Conservation (phyloP, 2,329 filamentous ascomycete genomes). For the Lasiodiplodia sp. region DNA sequence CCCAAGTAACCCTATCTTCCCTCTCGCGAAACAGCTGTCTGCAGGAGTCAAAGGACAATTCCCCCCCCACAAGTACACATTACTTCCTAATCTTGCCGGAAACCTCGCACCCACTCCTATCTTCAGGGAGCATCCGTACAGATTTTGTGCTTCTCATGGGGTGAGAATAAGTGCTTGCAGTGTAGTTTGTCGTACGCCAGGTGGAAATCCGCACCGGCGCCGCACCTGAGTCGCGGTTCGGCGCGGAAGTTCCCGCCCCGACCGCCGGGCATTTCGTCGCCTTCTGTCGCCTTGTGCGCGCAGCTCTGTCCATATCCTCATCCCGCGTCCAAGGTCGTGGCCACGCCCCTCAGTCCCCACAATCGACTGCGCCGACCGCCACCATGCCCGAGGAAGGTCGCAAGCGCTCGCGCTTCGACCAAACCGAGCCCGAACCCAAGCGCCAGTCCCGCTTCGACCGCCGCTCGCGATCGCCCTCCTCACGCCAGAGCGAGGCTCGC, state of each 20-base stretch:
- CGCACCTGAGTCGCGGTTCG: neutral
- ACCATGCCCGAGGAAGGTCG: constrained; percentile 80
- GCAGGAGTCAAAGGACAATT: neutral
- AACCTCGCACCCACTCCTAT: neutral
- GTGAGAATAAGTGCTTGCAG: neutral
- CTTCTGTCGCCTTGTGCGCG: constrained; percentile 14
- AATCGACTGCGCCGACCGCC: constrained; percentile 5
- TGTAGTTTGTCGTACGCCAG: neutral
- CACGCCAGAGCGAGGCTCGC: constrained; percentile 68
- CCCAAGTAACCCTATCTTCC: neutral
- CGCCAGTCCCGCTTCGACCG: constrained; percentile 82
- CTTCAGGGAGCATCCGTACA: neutral
- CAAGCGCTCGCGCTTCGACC: constrained; percentile 94
- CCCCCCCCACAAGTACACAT: neutral
- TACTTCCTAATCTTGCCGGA: neutral
- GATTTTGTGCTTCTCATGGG: neutral
- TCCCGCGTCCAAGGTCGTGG: neutral
- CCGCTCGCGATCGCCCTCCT: constrained; percentile 83
- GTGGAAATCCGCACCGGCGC: neutral
- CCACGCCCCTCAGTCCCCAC: neutral
- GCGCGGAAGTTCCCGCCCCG: constrained; percentile 21
- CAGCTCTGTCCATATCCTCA: constrained; percentile 14
- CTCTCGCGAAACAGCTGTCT: neutral
- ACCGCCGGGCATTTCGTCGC: constrained; percentile 15
- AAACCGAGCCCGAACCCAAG: constrained; percentile 82